A percentile compares a stretch with the other conserved stretches of the same genome.
These are phyloP conservation scores for Cubamyces lactineus DNA, from an alignment of 768 basidiomycete species.

Conservation along the genomic window DNA sequence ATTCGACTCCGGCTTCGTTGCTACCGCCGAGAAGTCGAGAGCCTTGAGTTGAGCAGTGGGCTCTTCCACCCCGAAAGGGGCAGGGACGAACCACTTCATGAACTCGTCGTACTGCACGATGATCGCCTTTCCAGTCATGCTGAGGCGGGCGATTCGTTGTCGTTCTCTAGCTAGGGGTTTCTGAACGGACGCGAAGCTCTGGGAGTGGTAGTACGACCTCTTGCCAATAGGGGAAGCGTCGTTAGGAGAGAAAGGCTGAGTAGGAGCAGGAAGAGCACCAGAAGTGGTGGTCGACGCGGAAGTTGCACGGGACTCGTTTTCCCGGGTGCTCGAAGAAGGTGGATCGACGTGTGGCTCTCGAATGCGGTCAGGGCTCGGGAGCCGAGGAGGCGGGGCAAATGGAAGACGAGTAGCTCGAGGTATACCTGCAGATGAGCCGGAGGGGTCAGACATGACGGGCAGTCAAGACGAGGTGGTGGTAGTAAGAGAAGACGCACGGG, in stretches of 20 bases:
- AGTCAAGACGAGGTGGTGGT: too few species aligned
- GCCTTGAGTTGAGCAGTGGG: neutral
- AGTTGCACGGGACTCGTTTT: neutral
- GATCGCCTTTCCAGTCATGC: neutral
- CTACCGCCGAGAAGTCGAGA: neutral
- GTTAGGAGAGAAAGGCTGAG: neutral
- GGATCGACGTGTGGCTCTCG: too few species aligned
- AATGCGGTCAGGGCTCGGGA: too few species aligned
- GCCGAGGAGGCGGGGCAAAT: too few species aligned
- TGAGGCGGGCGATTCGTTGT: neutral
- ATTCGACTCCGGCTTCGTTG: neutral
- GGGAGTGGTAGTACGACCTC: neutral
- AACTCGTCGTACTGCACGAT: neutral
- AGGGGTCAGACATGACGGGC: too few species aligned
- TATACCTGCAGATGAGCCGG: too few species aligned
- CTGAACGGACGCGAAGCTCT: neutral
- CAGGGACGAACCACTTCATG: neutral
- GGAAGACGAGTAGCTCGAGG: too few species aligned
- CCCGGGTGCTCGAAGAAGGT: neutral
- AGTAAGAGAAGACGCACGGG: too few species aligned
- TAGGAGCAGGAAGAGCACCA: too few species aligned
- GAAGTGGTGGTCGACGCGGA: too few species aligned
- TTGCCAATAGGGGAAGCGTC: neutral
- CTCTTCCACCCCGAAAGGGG: neutral
- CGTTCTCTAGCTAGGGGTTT: neutral